A percentile compares a stretch with the other conserved stretches of the same genome.
Conservation (phyloP, 805 yeast genomes). For the Barnettozyma siamensis region DNA sequence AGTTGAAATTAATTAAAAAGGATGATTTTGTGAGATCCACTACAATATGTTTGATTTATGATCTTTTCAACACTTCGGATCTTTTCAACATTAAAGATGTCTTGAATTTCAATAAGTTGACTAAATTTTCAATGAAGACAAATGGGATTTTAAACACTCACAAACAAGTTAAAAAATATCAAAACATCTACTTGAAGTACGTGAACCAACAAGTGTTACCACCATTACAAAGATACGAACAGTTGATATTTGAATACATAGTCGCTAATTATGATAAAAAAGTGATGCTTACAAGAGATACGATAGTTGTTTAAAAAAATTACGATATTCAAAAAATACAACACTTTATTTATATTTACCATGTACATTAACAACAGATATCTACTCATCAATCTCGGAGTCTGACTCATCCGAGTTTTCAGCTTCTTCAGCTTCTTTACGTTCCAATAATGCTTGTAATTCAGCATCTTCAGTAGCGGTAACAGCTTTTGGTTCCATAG, state of each 20-base stretch:
- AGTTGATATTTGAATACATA: neutral
- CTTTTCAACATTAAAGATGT: neutral
- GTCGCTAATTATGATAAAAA: neutral
- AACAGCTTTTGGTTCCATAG: conserved; percentile 98
- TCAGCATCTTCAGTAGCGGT: conserved; percentile 98
- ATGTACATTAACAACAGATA: neutral
- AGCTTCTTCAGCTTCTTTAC: conserved; percentile 79
- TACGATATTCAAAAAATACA: neutral
- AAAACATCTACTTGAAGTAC: neutral
- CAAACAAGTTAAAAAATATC: neutral
- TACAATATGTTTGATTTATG: neutral
- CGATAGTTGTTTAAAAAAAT: neutral
- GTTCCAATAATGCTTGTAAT: conserved; percentile 90
- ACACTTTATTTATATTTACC: no score
- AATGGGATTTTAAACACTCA: neutral
- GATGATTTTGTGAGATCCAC: neutral
- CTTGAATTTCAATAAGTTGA: neutral
- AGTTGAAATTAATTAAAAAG: neutral
- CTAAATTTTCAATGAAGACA: neutral
- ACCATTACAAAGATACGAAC: neutral
- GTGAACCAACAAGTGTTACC: neutral
- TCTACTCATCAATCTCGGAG: conserved; percentile 35
- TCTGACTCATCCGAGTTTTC: conserved; percentile 74
- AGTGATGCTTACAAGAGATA: neutral
- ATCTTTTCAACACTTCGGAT: conserved; percentile 1